A percentile compares a stretch with the other conserved stretches of the same genome.
These are phyloP conservation scores for Exophiala calicioides DNA, from an alignment of 2,329 filamentous ascomycete species.

Conservation along the genomic window DNA sequence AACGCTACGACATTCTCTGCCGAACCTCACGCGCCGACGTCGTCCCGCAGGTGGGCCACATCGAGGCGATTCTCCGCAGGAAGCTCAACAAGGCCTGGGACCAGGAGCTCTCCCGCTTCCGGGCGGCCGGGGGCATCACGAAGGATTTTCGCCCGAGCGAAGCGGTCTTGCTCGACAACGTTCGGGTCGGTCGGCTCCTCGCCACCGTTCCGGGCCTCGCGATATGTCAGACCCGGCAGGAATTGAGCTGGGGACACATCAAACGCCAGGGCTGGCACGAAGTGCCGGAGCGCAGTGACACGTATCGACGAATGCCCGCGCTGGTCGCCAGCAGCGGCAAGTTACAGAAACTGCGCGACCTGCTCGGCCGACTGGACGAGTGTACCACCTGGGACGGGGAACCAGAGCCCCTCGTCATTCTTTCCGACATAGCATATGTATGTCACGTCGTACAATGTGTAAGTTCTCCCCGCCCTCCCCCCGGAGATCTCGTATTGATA, in stretches of 20 bases:
- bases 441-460: not conserved
- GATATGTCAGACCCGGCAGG: too few species aligned
- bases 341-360: not conserved
- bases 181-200: not conserved
- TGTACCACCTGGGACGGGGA: not conserved
- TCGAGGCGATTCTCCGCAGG: not conserved
- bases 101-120: not conserved
- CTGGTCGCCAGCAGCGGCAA: not conserved
- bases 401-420: conserved; percentile 1
- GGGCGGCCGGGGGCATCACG: not conserved
- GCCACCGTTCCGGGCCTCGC: not conserved
- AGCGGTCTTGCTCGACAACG: not conserved
- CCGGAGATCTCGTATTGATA: too few species aligned
- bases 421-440: not conserved
- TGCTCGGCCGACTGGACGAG: not conserved
- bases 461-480: not conserved
- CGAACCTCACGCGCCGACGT: too few species aligned
- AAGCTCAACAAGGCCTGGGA: not conserved
- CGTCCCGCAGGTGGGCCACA: not conserved
- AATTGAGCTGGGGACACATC: not conserved
- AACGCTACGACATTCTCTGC: not conserved
- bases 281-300: not conserved
- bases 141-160: not conserved
- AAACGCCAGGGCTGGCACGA: not conserved
- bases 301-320: not conserved